Base-by-base conservation (phyloP, 495 filamentous ascomycete genomes). In the Penicillium samsonianum region DNA sequence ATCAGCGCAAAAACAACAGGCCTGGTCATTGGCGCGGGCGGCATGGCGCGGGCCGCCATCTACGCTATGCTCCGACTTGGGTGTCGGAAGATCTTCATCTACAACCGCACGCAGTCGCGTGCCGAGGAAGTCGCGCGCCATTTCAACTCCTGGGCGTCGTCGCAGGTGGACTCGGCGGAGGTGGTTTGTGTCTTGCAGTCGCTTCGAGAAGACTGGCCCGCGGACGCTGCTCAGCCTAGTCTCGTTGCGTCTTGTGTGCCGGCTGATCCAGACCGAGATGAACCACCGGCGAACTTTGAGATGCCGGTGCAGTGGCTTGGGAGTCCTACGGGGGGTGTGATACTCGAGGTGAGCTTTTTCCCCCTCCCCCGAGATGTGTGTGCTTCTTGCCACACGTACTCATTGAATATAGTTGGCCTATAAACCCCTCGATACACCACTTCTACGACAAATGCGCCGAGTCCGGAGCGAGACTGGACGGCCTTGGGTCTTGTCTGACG, bases 21-120 rank as follows among this genome's bases (percentile, higher is more conserved):
- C 1, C 69, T 94, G 4, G 85, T 94, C 11, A 82, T 92, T 55
- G 90, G 90, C 20, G 90, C 90, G 0, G 90, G 90, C 31, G 89
- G 90, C 3, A 92, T 92, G 87, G 90, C 87, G 12, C 79, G 90
- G 37, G 87, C 90, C 2, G 87, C 90, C 23, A 82, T 91, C 30
- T 92, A 92, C 60, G 88, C 90, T 5, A 79, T 94, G 70, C 83
- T 91, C 25, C 86, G 87, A 61, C 76, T 92, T 2, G 90, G 90
- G 7, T 90, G 89, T 57, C 83, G 85, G 8, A 86, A 89, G 58
- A 86, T 94, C n/a, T 90, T 91, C 64, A 80, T 92, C 46, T 85
- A 83, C 61, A 92, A 92, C 57, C 79, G 89, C n/a, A 90, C 86
- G 0, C 64, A 75, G 26, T 71, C 69, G 5, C 82, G 82, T 23